A percentile compares a stretch with the other conserved stretches of the same genome.
phyloP scores from a whole-genome alignment of 352 stramenopile genomes.

The Pythium aristosporum region DNA sequence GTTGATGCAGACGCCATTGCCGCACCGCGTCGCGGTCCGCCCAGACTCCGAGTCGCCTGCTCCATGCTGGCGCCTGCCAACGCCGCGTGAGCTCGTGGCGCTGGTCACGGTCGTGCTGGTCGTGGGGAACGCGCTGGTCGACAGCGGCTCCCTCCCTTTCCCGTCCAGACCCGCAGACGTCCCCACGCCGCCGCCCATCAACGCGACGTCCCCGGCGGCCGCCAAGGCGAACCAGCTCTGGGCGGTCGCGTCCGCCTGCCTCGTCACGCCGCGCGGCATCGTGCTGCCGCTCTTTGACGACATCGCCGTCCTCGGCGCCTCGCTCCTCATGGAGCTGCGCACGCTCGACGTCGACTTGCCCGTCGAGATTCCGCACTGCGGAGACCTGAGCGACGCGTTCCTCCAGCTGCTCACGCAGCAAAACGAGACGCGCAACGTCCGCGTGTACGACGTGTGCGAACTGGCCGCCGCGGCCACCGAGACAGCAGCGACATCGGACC shows the following conservation, averaged over 20 bases:
- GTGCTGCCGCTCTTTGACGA: conserved; percentile 66
- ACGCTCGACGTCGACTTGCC: conserved; percentile 48
- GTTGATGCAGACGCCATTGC: not conserved
- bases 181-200: not conserved
- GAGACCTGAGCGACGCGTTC: conserved; percentile 49
- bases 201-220: conserved; percentile 1
- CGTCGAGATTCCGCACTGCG: conserved; percentile 69
- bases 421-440: conserved; percentile 38
- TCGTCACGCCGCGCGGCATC: conserved; percentile 44
- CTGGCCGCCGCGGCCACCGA: conserved; percentile 30
- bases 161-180: not conserved
- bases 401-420: conserved; percentile 29
- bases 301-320: conserved; percentile 57
- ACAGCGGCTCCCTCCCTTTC: not conserved
- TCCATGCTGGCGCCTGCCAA: conserved; percentile 4
- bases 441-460: conserved; percentile 65
- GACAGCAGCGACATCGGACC: conserved; percentile 9
- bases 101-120: conserved; percentile 12
- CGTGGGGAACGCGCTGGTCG: conserved; percentile 20
- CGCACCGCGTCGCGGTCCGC: not conserved
- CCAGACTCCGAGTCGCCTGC: not conserved
- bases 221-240: conserved; percentile 12
- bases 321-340: conserved; percentile 58
- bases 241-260: conserved; percentile 25
- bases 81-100: conserved; percentile 11